These are phyloP conservation scores for Ceratocystis cubensis DNA, from an alignment of 2,329 filamentous ascomycete species.

Conservation along the genomic window DNA sequence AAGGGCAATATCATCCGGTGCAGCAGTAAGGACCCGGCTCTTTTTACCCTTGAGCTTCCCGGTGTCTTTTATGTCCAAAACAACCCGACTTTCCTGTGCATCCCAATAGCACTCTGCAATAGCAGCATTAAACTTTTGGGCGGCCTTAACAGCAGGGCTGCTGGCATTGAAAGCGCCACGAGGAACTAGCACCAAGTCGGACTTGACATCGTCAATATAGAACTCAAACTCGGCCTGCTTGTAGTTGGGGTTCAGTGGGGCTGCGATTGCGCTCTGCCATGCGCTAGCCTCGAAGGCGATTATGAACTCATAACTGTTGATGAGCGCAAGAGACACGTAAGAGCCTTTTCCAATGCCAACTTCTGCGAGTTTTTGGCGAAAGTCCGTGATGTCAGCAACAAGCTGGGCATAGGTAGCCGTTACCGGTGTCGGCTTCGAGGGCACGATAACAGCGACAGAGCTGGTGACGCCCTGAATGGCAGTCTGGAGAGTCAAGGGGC, in stretches of 20 bases:
- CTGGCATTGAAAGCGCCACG: slow-evolving; percentile 53
- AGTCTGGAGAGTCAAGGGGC: slow-evolving; percentile 36
- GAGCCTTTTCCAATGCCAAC: slow-evolving; percentile 57
- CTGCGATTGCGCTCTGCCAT: slow-evolving; percentile 74
- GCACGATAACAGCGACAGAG: slow-evolving; percentile 57
- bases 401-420: slow-evolving; percentile 60
- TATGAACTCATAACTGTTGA: slow-evolving; percentile 81
- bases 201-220: slow-evolving; percentile 78
- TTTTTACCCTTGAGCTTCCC: slow-evolving; percentile 47
- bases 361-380: slow-evolving; percentile 65
- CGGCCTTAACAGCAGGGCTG: slow-evolving; percentile 62
- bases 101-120: slow-evolving; percentile 81
- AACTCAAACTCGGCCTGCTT: slow-evolving; percentile 87
- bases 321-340: slow-evolving; percentile 69
- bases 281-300: slow-evolving; percentile 73
- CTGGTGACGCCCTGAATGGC: slow-evolving; percentile 36
- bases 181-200: slow-evolving; percentile 64
- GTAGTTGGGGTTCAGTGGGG: slow-evolving; percentile 77
- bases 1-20: slow-evolving; percentile 68
- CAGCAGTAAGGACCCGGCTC: slow-evolving; percentile 36
- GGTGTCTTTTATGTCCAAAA: slow-evolving; percentile 63
- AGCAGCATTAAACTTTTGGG: slow-evolving; percentile 67
- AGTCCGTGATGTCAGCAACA: slow-evolving; percentile 49
- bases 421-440: slow-evolving; percentile 48
- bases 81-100: slow-evolving; percentile 48